phyloP scores from a whole-genome alignment of 2,329 filamentous ascomycete species.

The Diplodia intermedia region DNA sequence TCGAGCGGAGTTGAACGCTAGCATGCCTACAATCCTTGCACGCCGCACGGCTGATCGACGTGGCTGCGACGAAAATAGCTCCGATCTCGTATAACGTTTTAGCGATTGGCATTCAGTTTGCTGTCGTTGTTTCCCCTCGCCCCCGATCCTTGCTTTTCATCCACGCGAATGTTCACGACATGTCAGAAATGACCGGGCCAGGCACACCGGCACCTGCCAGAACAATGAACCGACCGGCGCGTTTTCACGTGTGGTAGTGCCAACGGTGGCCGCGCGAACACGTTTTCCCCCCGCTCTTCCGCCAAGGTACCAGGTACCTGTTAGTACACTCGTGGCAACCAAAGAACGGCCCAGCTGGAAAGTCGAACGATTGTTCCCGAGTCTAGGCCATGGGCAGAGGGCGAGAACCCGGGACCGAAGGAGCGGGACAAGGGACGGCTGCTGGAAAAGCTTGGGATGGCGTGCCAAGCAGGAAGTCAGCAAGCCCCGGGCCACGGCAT shows the following conservation, averaged over 20 bases:
- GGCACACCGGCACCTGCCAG: not conserved
- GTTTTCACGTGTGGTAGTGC: too few species aligned
- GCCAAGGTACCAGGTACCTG: not conserved
- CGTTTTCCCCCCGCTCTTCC: not conserved
- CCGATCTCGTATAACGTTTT: not conserved
- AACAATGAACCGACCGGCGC: not conserved
- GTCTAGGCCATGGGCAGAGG: not conserved
- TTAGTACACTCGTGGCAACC: not conserved
- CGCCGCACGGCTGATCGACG: not conserved
- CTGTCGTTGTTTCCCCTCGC: not conserved
- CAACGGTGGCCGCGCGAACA: not conserved
- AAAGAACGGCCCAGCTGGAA: not conserved
- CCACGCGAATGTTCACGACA: not conserved
- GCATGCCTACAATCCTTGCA: not conserved
- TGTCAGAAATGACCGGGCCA: too few species aligned
- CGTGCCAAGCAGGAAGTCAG: conserved; percentile 8
- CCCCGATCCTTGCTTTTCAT: not conserved
- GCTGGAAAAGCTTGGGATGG: not conserved
- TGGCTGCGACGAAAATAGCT: not conserved
- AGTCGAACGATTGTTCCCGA: not conserved
- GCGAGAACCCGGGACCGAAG: too few species aligned
- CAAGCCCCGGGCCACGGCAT: not conserved
- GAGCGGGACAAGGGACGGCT: not conserved
- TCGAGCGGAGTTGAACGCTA: not conserved
- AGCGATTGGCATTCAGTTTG: not conserved